Conservation (phyloP, 202 grass and related monocot genomes). For the Bolboschoenoplectus hybrid region DNA sequence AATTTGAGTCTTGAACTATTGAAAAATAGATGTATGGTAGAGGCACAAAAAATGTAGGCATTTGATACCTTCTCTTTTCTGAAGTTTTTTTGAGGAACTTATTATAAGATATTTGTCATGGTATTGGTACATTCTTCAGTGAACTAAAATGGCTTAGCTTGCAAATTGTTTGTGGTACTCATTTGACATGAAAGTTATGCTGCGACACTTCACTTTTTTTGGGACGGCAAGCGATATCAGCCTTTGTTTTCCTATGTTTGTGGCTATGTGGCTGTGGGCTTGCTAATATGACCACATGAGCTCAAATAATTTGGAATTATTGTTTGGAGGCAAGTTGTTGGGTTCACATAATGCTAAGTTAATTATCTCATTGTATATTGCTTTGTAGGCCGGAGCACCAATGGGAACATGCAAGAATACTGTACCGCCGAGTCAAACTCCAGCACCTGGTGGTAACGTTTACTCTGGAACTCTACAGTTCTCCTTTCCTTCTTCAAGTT, state of each 20-base stretch:
- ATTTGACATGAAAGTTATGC: background rate
- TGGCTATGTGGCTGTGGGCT: background rate
- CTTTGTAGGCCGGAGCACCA: conserved; percentile 54
- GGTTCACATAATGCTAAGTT: background rate
- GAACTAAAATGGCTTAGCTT: background rate
- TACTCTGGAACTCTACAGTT: conserved; percentile 79
- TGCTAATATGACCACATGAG: background rate
- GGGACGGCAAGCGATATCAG: no score
- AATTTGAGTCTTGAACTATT: background rate
- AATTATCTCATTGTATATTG: conserved; percentile 7
- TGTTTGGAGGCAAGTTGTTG: background rate
- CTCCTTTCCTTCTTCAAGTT: conserved; percentile 48
- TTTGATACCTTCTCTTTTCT: background rate
- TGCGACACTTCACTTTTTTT: background rate
- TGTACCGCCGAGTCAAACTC: conserved; percentile 44
- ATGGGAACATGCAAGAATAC: conserved; percentile 56
- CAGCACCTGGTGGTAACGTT: conserved; percentile 52
- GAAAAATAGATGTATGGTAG: background rate
- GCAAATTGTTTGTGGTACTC: background rate
- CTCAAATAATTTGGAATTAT: background rate
- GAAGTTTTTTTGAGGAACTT: background rate
- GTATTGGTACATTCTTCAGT: background rate
- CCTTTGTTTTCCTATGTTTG: no score
- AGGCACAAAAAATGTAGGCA: conserved; percentile 8
- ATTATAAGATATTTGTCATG: background rate